Evolutionary conservation across 1,284 basidiomycete species (phyloP).

Genomic region (Pascua guehoae): DNA sequence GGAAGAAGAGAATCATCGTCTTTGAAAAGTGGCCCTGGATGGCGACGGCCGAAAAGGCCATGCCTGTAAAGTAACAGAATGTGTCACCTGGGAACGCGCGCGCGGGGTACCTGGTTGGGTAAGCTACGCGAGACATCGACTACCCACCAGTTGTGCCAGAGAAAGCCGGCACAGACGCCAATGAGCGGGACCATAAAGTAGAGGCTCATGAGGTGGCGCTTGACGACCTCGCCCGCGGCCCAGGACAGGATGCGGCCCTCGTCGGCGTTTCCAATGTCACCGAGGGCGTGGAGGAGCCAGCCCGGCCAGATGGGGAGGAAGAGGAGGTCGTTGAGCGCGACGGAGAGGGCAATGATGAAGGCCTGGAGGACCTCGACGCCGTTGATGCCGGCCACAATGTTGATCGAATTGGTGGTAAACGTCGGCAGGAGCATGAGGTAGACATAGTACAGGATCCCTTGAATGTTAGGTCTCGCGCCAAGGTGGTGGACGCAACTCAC

Average conservation of each 20-base stretch:
- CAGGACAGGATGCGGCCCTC: constrained; percentile 42
- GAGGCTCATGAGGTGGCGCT: constrained; percentile 87
- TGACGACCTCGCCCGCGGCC: constrained; percentile 66
- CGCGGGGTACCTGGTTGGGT: constrained; percentile 79
- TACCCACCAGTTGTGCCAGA: constrained; percentile 88
- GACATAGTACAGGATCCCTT: constrained; percentile 69
- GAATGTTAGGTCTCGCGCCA: constrained; percentile 1
- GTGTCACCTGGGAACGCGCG: constrained; percentile 95
- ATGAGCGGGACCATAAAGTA: constrained; percentile 96
- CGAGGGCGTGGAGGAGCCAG: constrained; percentile 72
- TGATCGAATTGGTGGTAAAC: constrained; percentile 97
- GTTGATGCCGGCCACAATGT: constrained; percentile 97
- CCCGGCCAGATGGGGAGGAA: constrained; percentile 66
- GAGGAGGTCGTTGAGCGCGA: constrained; percentile 85
- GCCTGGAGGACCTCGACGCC: constrained; percentile 94
- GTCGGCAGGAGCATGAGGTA: constrained; percentile 96
- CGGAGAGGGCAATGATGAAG: constrained; percentile 82
- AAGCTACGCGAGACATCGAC: constrained; percentile 22
- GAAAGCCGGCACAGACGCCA: constrained; percentile 80
- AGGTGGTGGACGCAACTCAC: constrained; percentile 52
- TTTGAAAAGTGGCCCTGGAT: constrained; percentile 97
- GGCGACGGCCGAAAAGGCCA: constrained; percentile 94
- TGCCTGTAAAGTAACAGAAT: constrained; percentile 93
- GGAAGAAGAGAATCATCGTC: constrained; percentile 87
- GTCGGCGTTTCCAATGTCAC: constrained; percentile 61